phyloP scores from a whole-genome alignment of 805 yeast species.

The Candida sphagnicola region DNA sequence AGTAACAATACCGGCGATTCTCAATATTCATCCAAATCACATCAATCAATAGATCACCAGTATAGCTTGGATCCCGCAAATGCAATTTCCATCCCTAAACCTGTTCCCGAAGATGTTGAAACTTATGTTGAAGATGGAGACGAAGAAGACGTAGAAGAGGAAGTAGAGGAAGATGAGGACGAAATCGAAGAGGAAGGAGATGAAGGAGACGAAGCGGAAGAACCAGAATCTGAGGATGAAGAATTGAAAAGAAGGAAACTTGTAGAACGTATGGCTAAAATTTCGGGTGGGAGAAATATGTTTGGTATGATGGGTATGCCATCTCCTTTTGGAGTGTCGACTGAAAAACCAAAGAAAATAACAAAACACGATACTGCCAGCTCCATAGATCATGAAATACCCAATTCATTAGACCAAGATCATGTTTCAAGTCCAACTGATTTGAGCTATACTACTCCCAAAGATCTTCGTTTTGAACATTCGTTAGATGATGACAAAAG shows the following conservation, averaged over 20 bases:
- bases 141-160: slow-evolving; percentile 12
- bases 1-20: neutral
- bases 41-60: neutral
- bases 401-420: slow-evolving; percentile 32
- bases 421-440: slow-evolving; percentile 3
- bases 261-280: slow-evolving; percentile 93
- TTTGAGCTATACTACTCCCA: no score
- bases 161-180: slow-evolving; percentile 10
- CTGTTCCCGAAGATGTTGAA: neutral
- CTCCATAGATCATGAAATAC: slow-evolving; percentile 3
- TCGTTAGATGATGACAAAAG: no score
- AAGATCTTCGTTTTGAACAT: no score
- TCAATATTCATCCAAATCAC: neutral
- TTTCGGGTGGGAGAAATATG: slow-evolving; percentile 83
- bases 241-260: slow-evolving; percentile 71
- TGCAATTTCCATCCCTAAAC: neutral
- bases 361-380: slow-evolving; percentile 10
- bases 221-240: slow-evolving; percentile 67
- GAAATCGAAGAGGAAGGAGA: slow-evolving; percentile 37
- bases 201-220: slow-evolving; percentile 47
- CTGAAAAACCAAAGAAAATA: slow-evolving; percentile 9
- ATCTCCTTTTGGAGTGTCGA: slow-evolving; percentile 29
- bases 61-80: neutral
- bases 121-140: slow-evolving; percentile 9
- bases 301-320: slow-evolving; percentile 66